These are phyloP conservation scores for Colletotrichum cereale DNA, from an alignment of 2,329 filamentous ascomycete species.

Conservation along the genomic window DNA sequence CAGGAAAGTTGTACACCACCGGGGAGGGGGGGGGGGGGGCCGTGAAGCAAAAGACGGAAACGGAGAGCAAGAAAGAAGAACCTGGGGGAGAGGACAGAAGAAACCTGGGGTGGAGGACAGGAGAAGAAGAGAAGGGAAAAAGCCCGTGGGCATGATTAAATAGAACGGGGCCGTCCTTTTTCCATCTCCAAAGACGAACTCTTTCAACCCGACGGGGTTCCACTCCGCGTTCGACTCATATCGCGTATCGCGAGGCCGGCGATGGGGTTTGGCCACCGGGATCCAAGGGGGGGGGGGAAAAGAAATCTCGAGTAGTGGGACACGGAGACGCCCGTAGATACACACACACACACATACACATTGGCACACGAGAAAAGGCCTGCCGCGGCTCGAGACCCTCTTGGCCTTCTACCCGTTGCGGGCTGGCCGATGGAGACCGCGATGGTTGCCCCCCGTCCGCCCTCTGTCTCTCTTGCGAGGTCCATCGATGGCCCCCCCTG, in stretches of 20 bases:
- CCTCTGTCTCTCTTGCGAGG: neutral
- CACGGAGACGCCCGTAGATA: too few species aligned
- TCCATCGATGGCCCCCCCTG: neutral
- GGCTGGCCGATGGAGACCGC: neutral
- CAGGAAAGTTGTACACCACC: slow-evolving; percentile 24
- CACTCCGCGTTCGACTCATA: slow-evolving; percentile 36
- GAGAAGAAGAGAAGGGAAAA: slow-evolving; percentile 1
- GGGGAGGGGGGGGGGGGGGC: slow-evolving; percentile 7
- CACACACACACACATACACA: too few species aligned
- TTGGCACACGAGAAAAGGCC: too few species aligned
- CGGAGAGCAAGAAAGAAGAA: neutral
- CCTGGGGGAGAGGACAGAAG: slow-evolving; percentile 16
- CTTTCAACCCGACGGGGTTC: slow-evolving; percentile 35
- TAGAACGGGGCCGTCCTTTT: slow-evolving; percentile 31
- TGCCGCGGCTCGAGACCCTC: neutral
- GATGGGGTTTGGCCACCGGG: slow-evolving; percentile 25
- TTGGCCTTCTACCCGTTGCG: neutral
- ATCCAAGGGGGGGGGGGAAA: slow-evolving; percentile 15
- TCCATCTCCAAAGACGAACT: neutral
- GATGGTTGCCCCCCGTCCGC: neutral
- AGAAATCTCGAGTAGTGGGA: slow-evolving; percentile 36
- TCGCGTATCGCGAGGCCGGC: slow-evolving; percentile 34
- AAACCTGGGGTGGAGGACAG: slow-evolving; percentile 20
- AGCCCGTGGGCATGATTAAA: slow-evolving; percentile 36
- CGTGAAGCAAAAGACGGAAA: neutral